phyloP scores from a whole-genome alignment of 2,329 filamentous ascomycete genomes.

The Polytolypa hystricis region DNA sequence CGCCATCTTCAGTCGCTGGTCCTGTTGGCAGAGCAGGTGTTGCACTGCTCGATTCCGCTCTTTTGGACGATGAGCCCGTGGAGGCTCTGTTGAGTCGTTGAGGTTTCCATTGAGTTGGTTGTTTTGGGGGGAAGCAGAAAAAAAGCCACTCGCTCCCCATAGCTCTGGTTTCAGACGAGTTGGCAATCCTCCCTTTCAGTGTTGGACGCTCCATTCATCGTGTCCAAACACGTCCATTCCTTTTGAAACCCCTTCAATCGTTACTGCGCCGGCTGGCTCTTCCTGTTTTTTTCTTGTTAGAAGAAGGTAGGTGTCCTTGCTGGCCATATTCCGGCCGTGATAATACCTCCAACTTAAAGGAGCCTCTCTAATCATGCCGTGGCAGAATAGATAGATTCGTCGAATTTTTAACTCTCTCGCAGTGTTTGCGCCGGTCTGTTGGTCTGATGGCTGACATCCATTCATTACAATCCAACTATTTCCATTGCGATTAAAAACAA shows the following conservation, averaged over 20 bases:
- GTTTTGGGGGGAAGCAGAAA: neutral
- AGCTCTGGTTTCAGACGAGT: neutral
- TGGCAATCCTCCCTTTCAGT: neutral
- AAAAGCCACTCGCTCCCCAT: neutral
- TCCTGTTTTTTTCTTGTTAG: neutral
- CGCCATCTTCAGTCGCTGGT: too few species aligned
- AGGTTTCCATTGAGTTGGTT: neutral
- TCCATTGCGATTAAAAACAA: neutral
- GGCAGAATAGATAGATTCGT: neutral
- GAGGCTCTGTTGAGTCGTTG: neutral
- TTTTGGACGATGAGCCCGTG: neutral
- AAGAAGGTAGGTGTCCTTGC: neutral
- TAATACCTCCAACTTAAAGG: neutral
- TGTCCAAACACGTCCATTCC: too few species aligned
- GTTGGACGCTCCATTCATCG: neutral
- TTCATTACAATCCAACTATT: conserved; percentile 10
- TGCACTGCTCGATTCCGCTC: too few species aligned
- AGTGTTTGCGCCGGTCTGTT: conserved; percentile 1
- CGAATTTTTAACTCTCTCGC: neutral
- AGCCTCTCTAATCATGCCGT: conserved; percentile 6
- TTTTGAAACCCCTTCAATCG: neutral
- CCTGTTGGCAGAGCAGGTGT: too few species aligned
- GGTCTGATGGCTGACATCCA: conserved; percentile 11
- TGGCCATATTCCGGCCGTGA: neutral
- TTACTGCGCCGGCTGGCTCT: neutral